phyloP scores from a whole-genome alignment of 1,284 basidiomycete species.

The Leccinum proximum region DNA sequence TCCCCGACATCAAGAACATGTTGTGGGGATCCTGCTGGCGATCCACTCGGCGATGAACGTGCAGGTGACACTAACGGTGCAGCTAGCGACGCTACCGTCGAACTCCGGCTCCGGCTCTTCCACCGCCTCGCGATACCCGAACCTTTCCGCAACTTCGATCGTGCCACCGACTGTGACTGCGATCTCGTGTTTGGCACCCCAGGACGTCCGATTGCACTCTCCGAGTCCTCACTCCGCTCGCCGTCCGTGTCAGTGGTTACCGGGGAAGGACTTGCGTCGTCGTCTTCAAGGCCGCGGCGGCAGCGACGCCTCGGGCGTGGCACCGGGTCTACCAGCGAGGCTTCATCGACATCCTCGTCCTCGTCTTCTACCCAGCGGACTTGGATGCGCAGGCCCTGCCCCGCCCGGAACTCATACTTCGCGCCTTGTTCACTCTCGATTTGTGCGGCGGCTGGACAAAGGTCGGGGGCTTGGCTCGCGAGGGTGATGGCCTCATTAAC shows the following conservation, averaged over 20 bases:
- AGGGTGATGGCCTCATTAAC: too few relatives aligned
- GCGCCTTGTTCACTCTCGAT: slow-evolving; percentile 25
- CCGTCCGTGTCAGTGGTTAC: slow-evolving; percentile 50
- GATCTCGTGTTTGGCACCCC: slow-evolving; percentile 2
- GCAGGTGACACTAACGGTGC: slow-evolving; percentile 31
- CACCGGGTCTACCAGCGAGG: slow-evolving; percentile 6
- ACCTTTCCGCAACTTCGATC: slow-evolving; percentile 21
- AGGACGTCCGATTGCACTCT: slow-evolving; percentile 4
- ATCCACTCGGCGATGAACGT: slow-evolving; percentile 9
- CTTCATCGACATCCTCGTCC: slow-evolving; percentile 9
- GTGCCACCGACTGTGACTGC: slow-evolving; percentile 11
- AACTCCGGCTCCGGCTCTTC: slow-evolving; percentile 50
- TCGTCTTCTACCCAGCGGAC: slow-evolving; percentile 56
- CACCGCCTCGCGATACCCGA: slow-evolving; percentile 10
- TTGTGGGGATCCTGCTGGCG: not conserved
- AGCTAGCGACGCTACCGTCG: slow-evolving; percentile 54
- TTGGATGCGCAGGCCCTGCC: slow-evolving; percentile 43
- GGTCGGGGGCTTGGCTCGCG: too few relatives aligned
- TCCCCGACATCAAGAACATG: not conserved
- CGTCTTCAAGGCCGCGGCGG: slow-evolving; percentile 34
- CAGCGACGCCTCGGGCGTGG: slow-evolving; percentile 16
- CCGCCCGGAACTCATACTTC: slow-evolving; percentile 27
- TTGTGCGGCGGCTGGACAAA: not conserved
- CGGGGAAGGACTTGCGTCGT: slow-evolving; percentile 43
- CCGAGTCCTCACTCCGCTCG: slow-evolving; percentile 32